Evolutionary conservation across 352 stramenopile species (phyloP), one percentile per base, ranked within the genome.

Genomic region (Phytophthora crassamura): DNA sequence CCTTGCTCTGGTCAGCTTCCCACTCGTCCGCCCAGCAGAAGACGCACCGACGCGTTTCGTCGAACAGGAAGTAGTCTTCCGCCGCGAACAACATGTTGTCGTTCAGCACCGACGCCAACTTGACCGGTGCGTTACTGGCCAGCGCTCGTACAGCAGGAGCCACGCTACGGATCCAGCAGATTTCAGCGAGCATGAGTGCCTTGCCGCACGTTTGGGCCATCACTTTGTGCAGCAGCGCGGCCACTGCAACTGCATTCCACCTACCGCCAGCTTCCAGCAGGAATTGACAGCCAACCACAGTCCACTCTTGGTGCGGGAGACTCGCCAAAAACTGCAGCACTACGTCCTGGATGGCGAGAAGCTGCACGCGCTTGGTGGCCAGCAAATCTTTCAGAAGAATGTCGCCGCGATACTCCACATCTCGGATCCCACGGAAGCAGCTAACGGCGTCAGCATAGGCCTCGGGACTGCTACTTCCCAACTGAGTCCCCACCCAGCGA

Each of bases 1-100:
- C 74, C 35, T 81, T 83, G 40, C 63, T 62, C 14, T 72, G 51
- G 28, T 81, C 70, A 4, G 69, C 48, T 18, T 67, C 71, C 65
- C 67, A 83, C 8, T 59, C 47, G 12, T 62, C 51, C 1, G 50
- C 45, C 77, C 77, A 86, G 20, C 65, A 74, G 34, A 85, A 86
- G 12, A 83, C 61, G 28, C 70, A 71, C 9, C 74, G 74, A 18
- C 72, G 74, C 35, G 69, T 63, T 43, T 66, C 60, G 10, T 86
- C 77, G 40, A 66, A 81, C 4, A 67, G 30, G 11, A 72, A 69
- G 22, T 51, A 53, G n/a, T 60, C 54, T 14, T 67, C 64, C 1
- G 68, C 59, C 3, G 72, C 51, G 28, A 77, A 84, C 15, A 83
- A 25, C 39, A 63, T 46, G 45, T 80, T 69, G 20, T 51, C 40